Percentiles rank a stretch among this genome's conserved stretches.
phyloP scores from a whole-genome alignment of 768 basidiomycete species.

The Pleurotus tuoliensis region DNA sequence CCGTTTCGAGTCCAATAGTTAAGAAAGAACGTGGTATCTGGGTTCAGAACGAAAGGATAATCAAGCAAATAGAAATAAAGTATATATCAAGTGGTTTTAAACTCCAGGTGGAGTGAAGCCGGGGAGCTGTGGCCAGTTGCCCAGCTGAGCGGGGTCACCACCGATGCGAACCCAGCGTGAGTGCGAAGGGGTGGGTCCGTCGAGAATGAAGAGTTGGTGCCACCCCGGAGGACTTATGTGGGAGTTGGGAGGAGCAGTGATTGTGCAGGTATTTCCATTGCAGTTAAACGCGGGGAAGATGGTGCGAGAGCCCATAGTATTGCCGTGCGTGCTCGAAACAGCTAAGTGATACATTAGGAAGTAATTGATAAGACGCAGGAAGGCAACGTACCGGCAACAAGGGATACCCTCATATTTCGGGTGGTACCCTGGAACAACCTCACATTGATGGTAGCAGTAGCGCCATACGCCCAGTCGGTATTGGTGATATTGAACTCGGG shows the following conservation, averaged over 20 bases:
- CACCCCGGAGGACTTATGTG: conserved; percentile 71
- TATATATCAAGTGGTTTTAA: conserved; percentile 19
- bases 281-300: conserved; percentile 74
- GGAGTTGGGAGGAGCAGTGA: conserved; percentile 72
- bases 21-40: neutral
- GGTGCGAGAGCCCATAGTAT: conserved; percentile 67
- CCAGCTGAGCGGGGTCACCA: conserved; percentile 65
- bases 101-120: conserved; percentile 69
- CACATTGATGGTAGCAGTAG: conserved; percentile 51
- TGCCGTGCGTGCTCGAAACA: conserved; percentile 74
- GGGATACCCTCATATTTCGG: conserved; percentile 51
- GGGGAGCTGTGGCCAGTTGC: conserved; percentile 69
- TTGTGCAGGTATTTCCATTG: conserved; percentile 66
- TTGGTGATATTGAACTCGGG: conserved; percentile 56
- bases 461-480: conserved; percentile 62
- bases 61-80: conserved; percentile 2
- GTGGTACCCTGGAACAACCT: conserved; percentile 39
- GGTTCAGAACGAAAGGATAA: neutral
- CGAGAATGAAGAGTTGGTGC: conserved; percentile 73
- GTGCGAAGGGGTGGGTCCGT: conserved; percentile 75
- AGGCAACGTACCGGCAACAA: conserved; percentile 51
- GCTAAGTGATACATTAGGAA: conserved; percentile 30
- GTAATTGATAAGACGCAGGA: conserved; percentile 8
- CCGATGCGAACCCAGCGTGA: conserved; percentile 77
- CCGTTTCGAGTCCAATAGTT: neutral